Percentiles rank a stretch among this genome's conserved stretches.
Evolutionary conservation across 768 basidiomycete genomes (phyloP).

Genomic region (Leccinellum luteum): DNA sequence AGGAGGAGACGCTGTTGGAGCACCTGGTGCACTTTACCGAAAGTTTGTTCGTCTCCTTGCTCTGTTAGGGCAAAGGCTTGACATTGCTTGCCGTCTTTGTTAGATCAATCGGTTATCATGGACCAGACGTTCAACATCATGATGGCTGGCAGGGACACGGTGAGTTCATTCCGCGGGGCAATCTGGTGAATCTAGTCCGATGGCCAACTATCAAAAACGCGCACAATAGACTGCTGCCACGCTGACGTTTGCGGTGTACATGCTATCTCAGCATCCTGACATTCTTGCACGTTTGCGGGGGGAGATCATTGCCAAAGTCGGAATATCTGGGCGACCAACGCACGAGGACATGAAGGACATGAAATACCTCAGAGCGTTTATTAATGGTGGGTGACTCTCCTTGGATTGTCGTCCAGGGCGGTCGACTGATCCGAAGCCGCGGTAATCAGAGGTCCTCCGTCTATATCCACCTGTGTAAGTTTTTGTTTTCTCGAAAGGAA

Average conservation of each 20-base stretch:
- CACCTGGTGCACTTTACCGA: constrained; percentile 55
- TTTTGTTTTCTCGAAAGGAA: background rate
- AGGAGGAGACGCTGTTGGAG: constrained; percentile 47
- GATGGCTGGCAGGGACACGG: constrained; percentile 44
- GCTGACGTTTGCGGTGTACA: constrained; percentile 38
- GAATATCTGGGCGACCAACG: constrained; percentile 45
- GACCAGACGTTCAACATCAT: constrained; percentile 30
- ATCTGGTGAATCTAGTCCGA: background rate
- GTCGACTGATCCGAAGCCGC: background rate
- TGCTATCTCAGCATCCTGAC: constrained; percentile 50
- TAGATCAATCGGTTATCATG: constrained; percentile 24
- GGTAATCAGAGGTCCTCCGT: constrained; percentile 29
- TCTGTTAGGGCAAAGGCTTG: background rate
- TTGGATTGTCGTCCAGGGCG: background rate
- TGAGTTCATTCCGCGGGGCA: constrained; percentile 7
- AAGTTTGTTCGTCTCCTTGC: constrained; percentile 32
- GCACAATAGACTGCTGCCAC: constrained; percentile 33
- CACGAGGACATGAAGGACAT: constrained; percentile 58
- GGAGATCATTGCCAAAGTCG: constrained; percentile 55
- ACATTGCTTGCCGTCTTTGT: background rate
- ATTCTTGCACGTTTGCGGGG: constrained; percentile 48
- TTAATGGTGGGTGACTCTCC: constrained; percentile 48
- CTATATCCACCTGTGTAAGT: constrained; percentile 32
- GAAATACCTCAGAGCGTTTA: constrained; percentile 62
- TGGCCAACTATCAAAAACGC: background rate